Evolutionary conservation across 2,329 filamentous ascomycete genomes (phyloP).

Genomic region (Phaeosphaeriaceae sp.): DNA sequence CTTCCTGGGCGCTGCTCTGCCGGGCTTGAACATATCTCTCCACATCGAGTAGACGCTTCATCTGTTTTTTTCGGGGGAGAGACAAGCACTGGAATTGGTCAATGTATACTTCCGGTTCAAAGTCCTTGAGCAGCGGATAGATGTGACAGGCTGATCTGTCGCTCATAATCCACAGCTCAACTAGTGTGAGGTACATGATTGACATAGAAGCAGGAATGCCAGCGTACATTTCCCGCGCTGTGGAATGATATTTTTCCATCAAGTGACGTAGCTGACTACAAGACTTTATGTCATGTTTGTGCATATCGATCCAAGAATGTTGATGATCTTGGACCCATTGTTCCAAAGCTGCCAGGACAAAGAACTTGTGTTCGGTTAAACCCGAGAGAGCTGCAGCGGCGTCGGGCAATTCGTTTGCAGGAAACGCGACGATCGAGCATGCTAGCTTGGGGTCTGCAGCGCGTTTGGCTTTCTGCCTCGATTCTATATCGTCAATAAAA

Average conservation of each 20-base stretch:
- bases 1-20: background rate
- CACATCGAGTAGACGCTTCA: slow-evolving; percentile 54
- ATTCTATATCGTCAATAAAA: slow-evolving; percentile 13
- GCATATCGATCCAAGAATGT: slow-evolving; percentile 46
- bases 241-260: slow-evolving; percentile 22
- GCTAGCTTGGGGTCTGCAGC: background rate
- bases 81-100: slow-evolving; percentile 54
- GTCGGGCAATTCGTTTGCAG: slow-evolving; percentile 6
- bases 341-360: slow-evolving; percentile 59
- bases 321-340: slow-evolving; percentile 56
- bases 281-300: slow-evolving; percentile 26
- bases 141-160: slow-evolving; percentile 56
- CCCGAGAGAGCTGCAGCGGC: background rate
- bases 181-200: slow-evolving; percentile 61
- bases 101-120: slow-evolving; percentile 54
- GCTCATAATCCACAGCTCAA: slow-evolving; percentile 66
- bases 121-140: slow-evolving; percentile 55
- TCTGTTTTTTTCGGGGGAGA: slow-evolving; percentile 53
- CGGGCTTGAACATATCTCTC: slow-evolving; percentile 59
- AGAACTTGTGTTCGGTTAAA: slow-evolving; percentile 36
- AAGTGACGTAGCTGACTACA: slow-evolving; percentile 28
- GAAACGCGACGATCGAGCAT: slow-evolving; percentile 2
- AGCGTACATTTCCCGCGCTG: slow-evolving; percentile 41
- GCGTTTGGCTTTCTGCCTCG: background rate
- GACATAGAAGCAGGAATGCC: slow-evolving; percentile 58